A percentile compares a stretch with the other conserved stretches of the same genome.
phyloP scores from a whole-genome alignment of 495 filamentous ascomycete species.

The Talaromyces ruber region DNA sequence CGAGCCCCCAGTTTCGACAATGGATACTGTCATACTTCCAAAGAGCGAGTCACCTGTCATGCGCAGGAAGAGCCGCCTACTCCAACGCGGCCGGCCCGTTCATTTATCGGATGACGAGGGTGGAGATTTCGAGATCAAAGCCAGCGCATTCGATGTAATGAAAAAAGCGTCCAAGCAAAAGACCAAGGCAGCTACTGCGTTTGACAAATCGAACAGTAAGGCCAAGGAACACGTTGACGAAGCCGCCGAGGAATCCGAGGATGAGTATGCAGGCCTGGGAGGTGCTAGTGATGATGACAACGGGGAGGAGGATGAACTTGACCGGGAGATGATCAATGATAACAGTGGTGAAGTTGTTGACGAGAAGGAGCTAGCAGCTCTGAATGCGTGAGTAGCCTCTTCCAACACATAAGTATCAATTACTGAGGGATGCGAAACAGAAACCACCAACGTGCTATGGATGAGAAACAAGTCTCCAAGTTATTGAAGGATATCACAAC shows the following conservation, averaged over 20 bases:
- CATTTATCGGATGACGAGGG: constrained; percentile 27
- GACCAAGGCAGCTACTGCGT: constrained; percentile 41
- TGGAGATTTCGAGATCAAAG: constrained; percentile 32
- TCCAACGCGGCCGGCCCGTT: constrained; percentile 34
- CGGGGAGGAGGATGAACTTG: constrained; percentile 58
- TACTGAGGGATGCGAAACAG: constrained; percentile 18
- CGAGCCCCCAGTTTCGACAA: constrained; percentile 55
- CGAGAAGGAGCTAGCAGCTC: constrained; percentile 71
- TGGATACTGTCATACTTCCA: constrained; percentile 57
- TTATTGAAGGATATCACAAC: constrained; percentile 87
- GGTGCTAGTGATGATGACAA: constrained; percentile 84
- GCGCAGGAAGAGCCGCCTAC: constrained; percentile 49
- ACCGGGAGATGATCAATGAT: constrained; percentile 84
- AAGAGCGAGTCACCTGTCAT: constrained; percentile 52
- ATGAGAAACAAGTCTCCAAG: constrained; percentile 78
- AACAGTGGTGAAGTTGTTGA: constrained; percentile 67
- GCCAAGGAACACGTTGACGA: constrained; percentile 85
- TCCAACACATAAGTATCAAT: neutral
- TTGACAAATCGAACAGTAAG: constrained; percentile 80
- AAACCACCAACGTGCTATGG: constrained; percentile 30
- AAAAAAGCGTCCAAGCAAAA: constrained; percentile 52
- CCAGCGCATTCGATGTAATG: constrained; percentile 67
- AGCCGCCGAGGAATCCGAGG: constrained; percentile 93
- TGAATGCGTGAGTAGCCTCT: constrained; percentile 66
- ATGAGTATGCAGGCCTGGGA: constrained; percentile 93